Base-by-base conservation (phyloP, 2,329 filamentous ascomycete species). In the Botrytis deweyae region DNA sequence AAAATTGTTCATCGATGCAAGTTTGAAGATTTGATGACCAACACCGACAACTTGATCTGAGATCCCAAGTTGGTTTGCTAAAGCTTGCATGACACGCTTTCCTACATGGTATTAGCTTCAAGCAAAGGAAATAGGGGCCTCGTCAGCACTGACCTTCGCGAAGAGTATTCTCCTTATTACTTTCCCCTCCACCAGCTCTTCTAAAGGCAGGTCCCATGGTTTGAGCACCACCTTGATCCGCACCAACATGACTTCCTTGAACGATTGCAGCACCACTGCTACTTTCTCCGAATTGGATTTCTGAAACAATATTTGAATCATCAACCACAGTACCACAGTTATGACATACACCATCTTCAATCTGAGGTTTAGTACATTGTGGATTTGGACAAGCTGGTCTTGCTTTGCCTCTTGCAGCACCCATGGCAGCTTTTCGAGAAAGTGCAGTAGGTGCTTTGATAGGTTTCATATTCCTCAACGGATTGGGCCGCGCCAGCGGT, bases 251-350 rank as follows among this genome's bases (percentile, higher is more conserved):
- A 76, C 91, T 95, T 81, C 96, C 96, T 82, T 98, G 94, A 29
- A 98, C 94, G 69, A 97, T 89, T 70, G 95, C 95, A 67, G 93
- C 94, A 79, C 96, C 96, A 49, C 90, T 91, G 0, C 93, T 90
- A 42, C 90, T 92, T 84, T 99, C 95, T 77, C 94, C 94, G 80
- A 98, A 99, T 36, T 91, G 91, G 76, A 98, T 89, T 82, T 99
- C 96, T 67, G 94, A 89, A 74, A 98, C 95, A 76, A 98, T 97
- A 80, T 97, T 94, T 81, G 90, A 91, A 80, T 97, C 92, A 78
- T 93, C 91, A 73, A 95, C 89, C 77, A 97, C 90, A 75, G 90
- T 91, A 87, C 94, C 95, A 82, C 96, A 98, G 65, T 89, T 92
- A 75, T 90, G 89, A 83, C 96, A 98, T 77, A 93, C 88, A 55